Evolutionary conservation across 2,329 filamentous ascomycete species (phyloP).

Genomic region (Penicillium fuscoglaucum): DNA sequence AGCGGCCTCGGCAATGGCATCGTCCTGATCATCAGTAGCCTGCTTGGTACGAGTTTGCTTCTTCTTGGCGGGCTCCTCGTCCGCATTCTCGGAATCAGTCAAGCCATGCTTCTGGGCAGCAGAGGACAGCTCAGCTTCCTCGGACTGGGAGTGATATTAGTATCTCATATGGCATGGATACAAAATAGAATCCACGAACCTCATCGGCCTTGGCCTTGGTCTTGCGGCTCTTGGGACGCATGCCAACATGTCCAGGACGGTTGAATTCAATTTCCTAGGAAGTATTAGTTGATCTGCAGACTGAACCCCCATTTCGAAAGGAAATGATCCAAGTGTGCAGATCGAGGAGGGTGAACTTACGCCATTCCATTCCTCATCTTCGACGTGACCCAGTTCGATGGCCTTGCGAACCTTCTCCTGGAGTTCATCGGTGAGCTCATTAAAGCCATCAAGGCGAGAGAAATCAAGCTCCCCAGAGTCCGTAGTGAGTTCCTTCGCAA

Average conservation of each 20-base stretch:
- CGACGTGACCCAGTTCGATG: conserved; percentile 75
- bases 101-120: background rate
- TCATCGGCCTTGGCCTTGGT: conserved; percentile 4
- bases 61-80: conserved; percentile 20
- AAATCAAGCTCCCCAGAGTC: conserved; percentile 54
- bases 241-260: conserved; percentile 64
- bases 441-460: conserved; percentile 74
- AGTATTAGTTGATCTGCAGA: background rate
- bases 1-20: conserved; percentile 16
- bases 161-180: background rate
- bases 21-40: conserved; percentile 11
- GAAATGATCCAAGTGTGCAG: background rate
- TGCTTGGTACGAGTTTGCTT: conserved; percentile 10
- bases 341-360: conserved; percentile 55
- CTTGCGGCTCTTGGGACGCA: conserved; percentile 44
- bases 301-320: too few species aligned
- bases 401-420: conserved; percentile 74
- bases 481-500: conserved; percentile 46
- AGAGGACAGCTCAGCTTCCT: conserved; percentile 8
- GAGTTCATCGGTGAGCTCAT: conserved; percentile 68
- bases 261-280: conserved; percentile 73
- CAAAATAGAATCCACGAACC: background rate
- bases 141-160: conserved; percentile 1
- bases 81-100: background rate
- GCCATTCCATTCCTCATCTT: conserved; percentile 82